A percentile compares a stretch with the other conserved stretches of the same genome.
These are phyloP conservation scores for Trichophyton benhamiae DNA, from an alignment of 2,329 filamentous ascomycete genomes.

Conservation along the genomic window DNA sequence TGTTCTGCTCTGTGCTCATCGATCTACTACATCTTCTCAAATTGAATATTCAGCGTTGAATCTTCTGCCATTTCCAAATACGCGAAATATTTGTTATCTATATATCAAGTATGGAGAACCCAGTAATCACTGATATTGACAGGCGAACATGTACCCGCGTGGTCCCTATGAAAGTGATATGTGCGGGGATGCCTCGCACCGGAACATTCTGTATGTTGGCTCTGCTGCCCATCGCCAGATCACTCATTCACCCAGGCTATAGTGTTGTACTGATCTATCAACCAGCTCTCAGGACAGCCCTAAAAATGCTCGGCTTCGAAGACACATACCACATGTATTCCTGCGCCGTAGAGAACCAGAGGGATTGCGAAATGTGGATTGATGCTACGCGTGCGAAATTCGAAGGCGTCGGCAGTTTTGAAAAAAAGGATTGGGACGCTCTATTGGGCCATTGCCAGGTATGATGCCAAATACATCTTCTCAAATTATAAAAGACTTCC, in stretches of 20 bases:
- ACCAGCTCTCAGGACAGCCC: conserved; percentile 50
- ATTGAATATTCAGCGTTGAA: too few relatives aligned
- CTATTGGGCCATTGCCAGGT: conserved; percentile 50
- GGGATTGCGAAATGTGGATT: conserved; percentile 57
- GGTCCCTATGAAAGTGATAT: conserved; percentile 9
- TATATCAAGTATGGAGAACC: background rate
- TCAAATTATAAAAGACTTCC: background rate
- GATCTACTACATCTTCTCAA: too few relatives aligned
- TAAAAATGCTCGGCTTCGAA: conserved; percentile 53
- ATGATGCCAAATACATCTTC: background rate
- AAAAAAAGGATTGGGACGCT: conserved; percentile 56
- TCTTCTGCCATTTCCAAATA: background rate
- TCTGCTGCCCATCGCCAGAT: background rate
- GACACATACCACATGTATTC: conserved; percentile 66
- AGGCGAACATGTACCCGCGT: conserved; percentile 4
- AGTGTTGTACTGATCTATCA: background rate
- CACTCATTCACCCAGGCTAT: background rate
- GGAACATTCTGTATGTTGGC: conserved; percentile 7
- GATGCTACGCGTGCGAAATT: conserved; percentile 54
- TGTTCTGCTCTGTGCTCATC: too few relatives aligned
- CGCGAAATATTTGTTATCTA: background rate
- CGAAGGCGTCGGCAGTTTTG: conserved; percentile 50
- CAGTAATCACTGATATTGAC: conserved; percentile 3
- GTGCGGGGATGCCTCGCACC: conserved; percentile 8
- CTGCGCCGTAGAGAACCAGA: conserved; percentile 51